Percentiles rank a stretch among this genome's conserved stretches.
These are phyloP conservation scores for Coemansia sp. DNA, from an alignment of 192 early-diverging fungal species.

Conservation along the genomic window DNA sequence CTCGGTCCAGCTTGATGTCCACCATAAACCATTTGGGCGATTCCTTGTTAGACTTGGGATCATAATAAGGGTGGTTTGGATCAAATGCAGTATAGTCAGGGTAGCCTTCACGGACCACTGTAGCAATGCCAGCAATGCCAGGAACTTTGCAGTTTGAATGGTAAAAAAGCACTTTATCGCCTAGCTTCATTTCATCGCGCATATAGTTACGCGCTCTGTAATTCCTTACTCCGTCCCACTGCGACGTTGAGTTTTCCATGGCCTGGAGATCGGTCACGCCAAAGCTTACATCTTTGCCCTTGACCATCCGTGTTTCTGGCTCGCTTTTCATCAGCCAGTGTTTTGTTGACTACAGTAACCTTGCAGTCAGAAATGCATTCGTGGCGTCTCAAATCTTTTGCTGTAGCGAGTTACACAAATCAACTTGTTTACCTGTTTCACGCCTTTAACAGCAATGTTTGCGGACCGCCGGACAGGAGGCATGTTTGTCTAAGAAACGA, in stretches of 20 bases:
- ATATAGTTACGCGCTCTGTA: slow-evolving; percentile 81
- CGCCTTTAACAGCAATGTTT: slow-evolving; percentile 1
- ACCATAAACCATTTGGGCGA: slow-evolving; percentile 83
- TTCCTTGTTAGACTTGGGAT: slow-evolving; percentile 64
- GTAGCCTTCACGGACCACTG: slow-evolving; percentile 64
- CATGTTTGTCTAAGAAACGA: not conserved
- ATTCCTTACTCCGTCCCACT: slow-evolving; percentile 83
- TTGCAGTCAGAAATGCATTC: slow-evolving; percentile 2
- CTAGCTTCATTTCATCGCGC: slow-evolving; percentile 70
- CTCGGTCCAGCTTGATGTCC: slow-evolving; percentile 74
- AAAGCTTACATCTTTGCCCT: slow-evolving; percentile 66
- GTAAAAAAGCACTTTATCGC: slow-evolving; percentile 75
- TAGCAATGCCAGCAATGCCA: slow-evolving; percentile 72
- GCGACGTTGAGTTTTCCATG: slow-evolving; percentile 52
- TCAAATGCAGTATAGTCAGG: slow-evolving; percentile 80
- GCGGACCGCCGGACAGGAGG: slow-evolving; percentile 6
- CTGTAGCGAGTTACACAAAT: not conserved
- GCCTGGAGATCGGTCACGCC: slow-evolving; percentile 66
- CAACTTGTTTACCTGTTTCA: not conserved
- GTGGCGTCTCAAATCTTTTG: not conserved
- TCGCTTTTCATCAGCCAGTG: slow-evolving; percentile 86
- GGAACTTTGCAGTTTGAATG: slow-evolving; percentile 83
- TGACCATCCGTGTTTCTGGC: slow-evolving; percentile 67
- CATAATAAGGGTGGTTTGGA: slow-evolving; percentile 69
- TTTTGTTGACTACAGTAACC: slow-evolving; percentile 10